phyloP scores from a whole-genome alignment of 805 yeast genomes.

The Priceomyces carsonii region DNA sequence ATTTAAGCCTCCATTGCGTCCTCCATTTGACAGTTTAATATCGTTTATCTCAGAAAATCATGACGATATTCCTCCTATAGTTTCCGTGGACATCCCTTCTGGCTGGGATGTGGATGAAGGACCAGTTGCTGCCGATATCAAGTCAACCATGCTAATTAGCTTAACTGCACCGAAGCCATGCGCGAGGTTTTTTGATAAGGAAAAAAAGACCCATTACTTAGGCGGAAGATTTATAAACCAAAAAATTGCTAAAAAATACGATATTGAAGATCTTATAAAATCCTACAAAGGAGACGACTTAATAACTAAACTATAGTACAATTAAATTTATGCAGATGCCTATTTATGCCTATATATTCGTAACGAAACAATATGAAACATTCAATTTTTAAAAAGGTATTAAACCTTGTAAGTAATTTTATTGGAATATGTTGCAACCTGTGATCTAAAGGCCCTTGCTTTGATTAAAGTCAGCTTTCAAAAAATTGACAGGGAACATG shows the following conservation, averaged over 20 bases:
- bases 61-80: slow-evolving; percentile 57
- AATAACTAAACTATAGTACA: slow-evolving; percentile 33
- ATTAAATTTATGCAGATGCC: not conserved
- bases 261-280: slow-evolving; percentile 49
- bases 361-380: too few relatives aligned
- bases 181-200: slow-evolving; percentile 45
- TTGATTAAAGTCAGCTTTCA: too few relatives aligned
- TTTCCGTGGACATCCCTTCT: slow-evolving; percentile 89
- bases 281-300: slow-evolving; percentile 34
- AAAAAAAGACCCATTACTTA: slow-evolving; percentile 59
- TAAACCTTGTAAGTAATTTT: too few relatives aligned
- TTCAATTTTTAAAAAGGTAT: too few relatives aligned
- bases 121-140: slow-evolving; percentile 50
- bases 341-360: too few relatives aligned
- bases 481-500: too few relatives aligned
- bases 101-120: slow-evolving; percentile 98
- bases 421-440: too few relatives aligned
- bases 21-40: slow-evolving; percentile 61
- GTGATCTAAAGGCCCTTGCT: too few relatives aligned
- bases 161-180: slow-evolving; percentile 96
- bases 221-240: slow-evolving; percentile 87
- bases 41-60: slow-evolving; percentile 24
- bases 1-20: slow-evolving; percentile 83
- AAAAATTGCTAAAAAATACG: slow-evolving; percentile 70
- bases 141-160: slow-evolving; percentile 72